Evolutionary conservation across 1,284 basidiomycete genomes (phyloP), one percentile per base, ranked within the genome.

Genomic region (Wolfiporia cocos): DNA sequence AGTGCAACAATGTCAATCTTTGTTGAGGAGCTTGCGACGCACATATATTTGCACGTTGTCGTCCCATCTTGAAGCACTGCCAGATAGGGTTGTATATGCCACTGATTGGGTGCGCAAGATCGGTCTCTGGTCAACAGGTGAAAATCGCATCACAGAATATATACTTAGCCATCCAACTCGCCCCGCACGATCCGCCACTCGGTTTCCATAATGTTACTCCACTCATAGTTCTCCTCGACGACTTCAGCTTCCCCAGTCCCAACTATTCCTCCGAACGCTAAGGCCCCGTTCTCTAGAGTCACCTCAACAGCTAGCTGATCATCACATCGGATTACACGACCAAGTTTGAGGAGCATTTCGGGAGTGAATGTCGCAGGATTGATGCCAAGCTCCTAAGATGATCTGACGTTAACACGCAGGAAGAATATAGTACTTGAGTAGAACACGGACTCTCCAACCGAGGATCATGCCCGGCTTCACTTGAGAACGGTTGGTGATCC

Each of bases 361-460:
- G 78, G 78, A 0, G 74, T 69, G 39, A 71, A 70, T 3, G 76
- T 77, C 4, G 55, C 50, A 9, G 71, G 73, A 51, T 80, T 73
- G 34, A 81, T 66, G 1, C 64, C 73, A 3, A 81, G 66, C 14
- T 57, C 70, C 78, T 80, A 35, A 10, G 31, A 15, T n/a, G n/a
- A n/a, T n/a, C n/a, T n/a, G n/a, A n/a, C n/a, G n/a, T n/a, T n/a
- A n/a, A n/a, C n/a, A n/a, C n/a, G n/a, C n/a, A n/a, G n/a, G n/a
- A n/a, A n/a, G n/a, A n/a, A n/a, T n/a, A n/a, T n/a, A n/a, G n/a
- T n/a, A n/a, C n/a, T n/a, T n/a, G n/a, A n/a, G n/a, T n/a, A n/a
- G 26, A 14, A 3, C 10, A 50, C 68, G 14, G 43, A 76, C 78
- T 70, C 74, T 76, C 76, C 76, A 79, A 0, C 68, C 74, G 31